Evolutionary conservation across 345 rosid genomes (phyloP), one percentile per base, ranked within the genome.

Genomic region (Cochlearia excelsa): DNA sequence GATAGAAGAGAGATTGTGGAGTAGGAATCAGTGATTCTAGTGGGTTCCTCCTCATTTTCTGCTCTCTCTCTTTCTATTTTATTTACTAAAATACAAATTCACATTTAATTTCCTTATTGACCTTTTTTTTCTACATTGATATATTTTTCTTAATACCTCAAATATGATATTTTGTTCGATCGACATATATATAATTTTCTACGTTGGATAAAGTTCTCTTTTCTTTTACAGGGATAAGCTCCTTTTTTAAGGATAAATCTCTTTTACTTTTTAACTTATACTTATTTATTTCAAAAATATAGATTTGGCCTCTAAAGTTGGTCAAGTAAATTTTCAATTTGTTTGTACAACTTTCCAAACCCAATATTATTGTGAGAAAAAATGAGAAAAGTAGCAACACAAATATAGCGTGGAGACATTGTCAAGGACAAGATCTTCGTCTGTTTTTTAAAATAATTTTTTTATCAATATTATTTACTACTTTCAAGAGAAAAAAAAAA

Each of bases 11-110:
- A 77, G 69, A 75, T 79, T 75, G 84, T 74, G 87, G 84, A 86
- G 83, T 74, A 51, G 85, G 90, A 82, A 79, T 80, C 77, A 71
- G 82, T 79, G 85, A 81, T 74, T 77, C 88, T 64, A 74, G 87
- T 82, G 87, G 86, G 74, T 75, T 84, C 91, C 77, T 78, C 67
- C 75, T 46, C 71, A 77, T 84, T 82, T 75, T 74, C 82, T 65
- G 68, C 63, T 61, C 47, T 45, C 26, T 63, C 40, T 51, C 47
- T 56, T 4, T 49, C 41, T 56, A 4, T 49, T 68, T 39, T n/a
- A 67, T 46, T 59, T 54, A 38, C 68, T 56, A 73, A 61, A 61
- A 5, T 61, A 66, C 76, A 72, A 66, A 35, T n/a, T 9, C 40
- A 53, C 67, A 66, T 57, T 63, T 51, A 64, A 51, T 51, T 60